phyloP scores from a whole-genome alignment of 2,329 filamentous ascomycete genomes.

The Capronia epimyces region DNA sequence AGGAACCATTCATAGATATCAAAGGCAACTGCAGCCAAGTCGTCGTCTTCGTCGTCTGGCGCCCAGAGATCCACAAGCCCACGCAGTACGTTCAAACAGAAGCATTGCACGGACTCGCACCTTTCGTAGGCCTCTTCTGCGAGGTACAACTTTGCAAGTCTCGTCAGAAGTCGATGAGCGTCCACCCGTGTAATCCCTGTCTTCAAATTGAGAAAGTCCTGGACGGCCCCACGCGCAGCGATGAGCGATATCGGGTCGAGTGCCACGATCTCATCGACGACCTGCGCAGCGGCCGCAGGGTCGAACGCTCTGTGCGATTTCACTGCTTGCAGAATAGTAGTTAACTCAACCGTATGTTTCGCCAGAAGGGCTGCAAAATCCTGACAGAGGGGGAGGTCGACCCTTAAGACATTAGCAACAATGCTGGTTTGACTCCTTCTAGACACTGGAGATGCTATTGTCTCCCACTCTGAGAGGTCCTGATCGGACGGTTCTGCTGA shows the following conservation, averaged over 20 bases:
- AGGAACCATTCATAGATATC: conserved; percentile 78
- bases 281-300: conserved; percentile 6
- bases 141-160: conserved; percentile 46
- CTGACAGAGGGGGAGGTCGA: conserved; percentile 17
- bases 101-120: conserved; percentile 66
- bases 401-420: neutral
- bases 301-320: conserved; percentile 12
- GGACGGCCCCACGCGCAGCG: conserved; percentile 14
- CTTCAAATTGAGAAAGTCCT: conserved; percentile 15
- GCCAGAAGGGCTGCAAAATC: conserved; percentile 8
- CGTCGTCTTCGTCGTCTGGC: conserved; percentile 46
- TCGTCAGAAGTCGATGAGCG: conserved; percentile 43
- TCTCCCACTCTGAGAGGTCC: conserved; percentile 14
- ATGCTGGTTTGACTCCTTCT: conserved; percentile 3
- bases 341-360: conserved; percentile 9
- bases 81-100: conserved; percentile 63
- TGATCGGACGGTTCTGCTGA: conserved; percentile 4
- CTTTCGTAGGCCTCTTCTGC: conserved; percentile 58
- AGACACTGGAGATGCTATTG: conserved; percentile 11
- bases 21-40: conserved; percentile 60
- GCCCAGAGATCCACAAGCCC: conserved; percentile 60
- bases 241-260: conserved; percentile 19
- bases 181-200: conserved; percentile 29
- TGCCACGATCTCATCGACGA: conserved; percentile 19
- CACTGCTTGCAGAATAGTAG: conserved; percentile 12